phyloP scores from a whole-genome alignment of 208 protist genomes.

The Baffinella frigidus region DNA sequence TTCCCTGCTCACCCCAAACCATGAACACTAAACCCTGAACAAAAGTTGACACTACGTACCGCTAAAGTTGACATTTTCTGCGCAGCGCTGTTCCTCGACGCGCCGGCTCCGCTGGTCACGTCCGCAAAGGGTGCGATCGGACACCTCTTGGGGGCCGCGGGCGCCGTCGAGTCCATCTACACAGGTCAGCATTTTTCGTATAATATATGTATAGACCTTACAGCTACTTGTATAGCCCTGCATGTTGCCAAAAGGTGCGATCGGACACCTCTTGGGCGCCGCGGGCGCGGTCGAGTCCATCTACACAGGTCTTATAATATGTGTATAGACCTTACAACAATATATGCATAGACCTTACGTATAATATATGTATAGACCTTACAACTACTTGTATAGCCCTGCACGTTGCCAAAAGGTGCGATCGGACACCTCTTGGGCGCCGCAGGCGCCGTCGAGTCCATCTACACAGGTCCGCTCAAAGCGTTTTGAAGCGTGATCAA shows the following conservation, averaged over 20 bases:
- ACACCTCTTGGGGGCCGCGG: slow-evolving; percentile 53
- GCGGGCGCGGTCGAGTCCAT: neutral
- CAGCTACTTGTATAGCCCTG: too few species aligned
- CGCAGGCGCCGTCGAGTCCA: slow-evolving; percentile 21
- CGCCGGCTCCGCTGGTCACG: neutral
- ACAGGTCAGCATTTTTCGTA: too few species aligned
- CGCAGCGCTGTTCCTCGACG: neutral
- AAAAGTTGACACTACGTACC: too few species aligned
- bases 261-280: slow-evolving; percentile 49
- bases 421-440: slow-evolving; percentile 56
- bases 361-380: too few species aligned
- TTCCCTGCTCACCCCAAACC: too few species aligned
- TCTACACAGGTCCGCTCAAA: too few species aligned
- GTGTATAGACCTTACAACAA: too few species aligned
- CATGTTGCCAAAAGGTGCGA: neutral
- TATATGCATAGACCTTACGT: too few species aligned
- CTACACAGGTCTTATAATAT: neutral
- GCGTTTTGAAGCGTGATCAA: too few species aligned
- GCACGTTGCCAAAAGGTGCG: slow-evolving; percentile 13
- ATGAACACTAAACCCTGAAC: too few species aligned
- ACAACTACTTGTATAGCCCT: too few species aligned
- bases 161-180: neutral
- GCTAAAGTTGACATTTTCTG: neutral
- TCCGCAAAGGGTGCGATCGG: slow-evolving; percentile 29
- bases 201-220: too few species aligned